Evolutionary conservation across 257 asterid genomes (phyloP).

Genomic region (Buddleja alternifolia): DNA sequence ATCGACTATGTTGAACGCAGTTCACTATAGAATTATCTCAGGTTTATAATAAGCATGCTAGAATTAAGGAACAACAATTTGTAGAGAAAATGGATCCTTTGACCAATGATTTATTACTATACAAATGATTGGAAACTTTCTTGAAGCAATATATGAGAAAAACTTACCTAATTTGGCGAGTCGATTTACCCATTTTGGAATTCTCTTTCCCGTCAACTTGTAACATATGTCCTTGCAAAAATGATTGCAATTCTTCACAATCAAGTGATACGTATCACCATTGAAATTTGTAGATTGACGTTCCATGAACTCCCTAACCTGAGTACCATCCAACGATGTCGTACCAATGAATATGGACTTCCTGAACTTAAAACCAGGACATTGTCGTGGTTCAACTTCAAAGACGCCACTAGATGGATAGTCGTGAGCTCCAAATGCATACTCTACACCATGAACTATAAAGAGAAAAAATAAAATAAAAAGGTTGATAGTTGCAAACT

Average conservation of each 20-base stretch:
- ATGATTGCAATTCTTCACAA: slow-evolving; percentile 93
- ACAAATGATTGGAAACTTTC: no score
- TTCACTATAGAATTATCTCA: no score
- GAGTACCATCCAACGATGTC: slow-evolving; percentile 60
- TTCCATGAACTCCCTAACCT: slow-evolving; percentile 84
- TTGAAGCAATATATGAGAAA: slow-evolving; percentile 16
- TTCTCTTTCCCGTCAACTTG: slow-evolving; percentile 75
- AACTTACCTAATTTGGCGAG: slow-evolving; percentile 81
- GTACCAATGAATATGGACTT: slow-evolving; percentile 82
- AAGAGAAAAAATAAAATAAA: not conserved
- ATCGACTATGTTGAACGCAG: no score
- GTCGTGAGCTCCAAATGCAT: slow-evolving; percentile 95
- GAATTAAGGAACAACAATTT: no score
- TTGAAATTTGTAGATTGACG: slow-evolving; percentile 78
- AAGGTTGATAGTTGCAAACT: no score
- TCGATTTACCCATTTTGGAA: slow-evolving; percentile 97
- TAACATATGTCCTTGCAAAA: slow-evolving; percentile 87
- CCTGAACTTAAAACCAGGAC: slow-evolving; percentile 92
- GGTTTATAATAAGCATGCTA: no score
- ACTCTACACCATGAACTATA: slow-evolving; percentile 90
- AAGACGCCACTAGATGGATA: slow-evolving; percentile 88
- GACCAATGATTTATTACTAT: no score
- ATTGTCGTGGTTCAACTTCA: slow-evolving; percentile 91
- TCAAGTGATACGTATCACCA: slow-evolving; percentile 88
- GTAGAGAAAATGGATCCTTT: no score